phyloP scores from a whole-genome alignment of 331 rosid species.

The Malus hybrid region DNA sequence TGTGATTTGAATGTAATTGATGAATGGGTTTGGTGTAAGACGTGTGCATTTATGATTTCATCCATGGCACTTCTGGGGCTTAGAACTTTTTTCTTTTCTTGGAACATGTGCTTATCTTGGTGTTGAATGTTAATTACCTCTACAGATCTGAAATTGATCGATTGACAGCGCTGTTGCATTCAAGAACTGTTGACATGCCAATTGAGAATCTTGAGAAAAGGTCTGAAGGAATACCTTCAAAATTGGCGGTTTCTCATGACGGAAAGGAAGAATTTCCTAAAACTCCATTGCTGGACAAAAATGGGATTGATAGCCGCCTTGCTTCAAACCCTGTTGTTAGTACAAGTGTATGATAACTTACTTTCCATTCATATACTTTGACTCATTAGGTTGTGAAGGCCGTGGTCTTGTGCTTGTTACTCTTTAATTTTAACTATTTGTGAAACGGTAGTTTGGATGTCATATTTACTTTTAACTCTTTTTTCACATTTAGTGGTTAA shows the following conservation, averaged over 20 bases:
- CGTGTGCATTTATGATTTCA: not conserved
- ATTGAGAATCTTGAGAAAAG: conserved; percentile 36
- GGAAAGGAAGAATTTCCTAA: conserved; percentile 30
- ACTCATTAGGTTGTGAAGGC: not conserved
- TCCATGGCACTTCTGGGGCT: not conserved
- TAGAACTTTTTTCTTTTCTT: not conserved
- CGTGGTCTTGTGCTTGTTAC: conserved; percentile 1
- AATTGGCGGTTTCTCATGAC: conserved; percentile 20
- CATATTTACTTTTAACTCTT: conserved; percentile 1
- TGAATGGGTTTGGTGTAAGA: not conserved
- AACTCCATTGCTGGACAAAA: conserved; percentile 24
- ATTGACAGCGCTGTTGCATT: conserved; percentile 71
- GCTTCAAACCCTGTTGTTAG: conserved; percentile 35
- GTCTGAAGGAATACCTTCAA: conserved; percentile 33
- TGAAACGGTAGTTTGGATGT: not conserved
- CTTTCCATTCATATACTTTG: not conserved
- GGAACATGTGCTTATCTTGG: not conserved
- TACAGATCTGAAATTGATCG: conserved; percentile 83
- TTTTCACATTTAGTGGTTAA: conserved; percentile 15
- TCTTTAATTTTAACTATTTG: not conserved
- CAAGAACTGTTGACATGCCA: conserved; percentile 51
- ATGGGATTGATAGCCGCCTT: conserved; percentile 27
- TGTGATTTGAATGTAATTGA: not conserved
- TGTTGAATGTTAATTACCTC: conserved; percentile 16
- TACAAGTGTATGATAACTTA: conserved; percentile 43